Conservation (phyloP, 2,329 filamentous ascomycete genomes). For the Coniochaeta sp. region DNA sequence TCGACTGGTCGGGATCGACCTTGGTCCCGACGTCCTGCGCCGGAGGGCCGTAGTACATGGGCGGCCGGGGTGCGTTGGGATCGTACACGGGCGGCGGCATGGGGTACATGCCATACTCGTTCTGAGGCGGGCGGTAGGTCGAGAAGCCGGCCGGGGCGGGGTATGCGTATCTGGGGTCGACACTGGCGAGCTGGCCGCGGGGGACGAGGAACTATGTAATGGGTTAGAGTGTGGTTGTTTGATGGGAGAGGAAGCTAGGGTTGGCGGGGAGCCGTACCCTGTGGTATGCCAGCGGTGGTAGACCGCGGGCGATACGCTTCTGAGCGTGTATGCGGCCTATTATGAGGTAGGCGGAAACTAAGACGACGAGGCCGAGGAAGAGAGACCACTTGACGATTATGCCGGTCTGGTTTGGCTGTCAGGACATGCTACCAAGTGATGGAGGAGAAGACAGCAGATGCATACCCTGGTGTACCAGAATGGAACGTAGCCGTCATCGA, state of each 20-base stretch:
- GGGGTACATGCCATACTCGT: conserved; percentile 39
- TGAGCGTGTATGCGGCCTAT: conserved; percentile 66
- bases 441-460: neutral
- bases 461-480: conserved; percentile 33
- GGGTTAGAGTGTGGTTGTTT: neutral
- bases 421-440: neutral
- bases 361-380: conserved; percentile 52
- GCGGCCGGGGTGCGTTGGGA: conserved; percentile 41
- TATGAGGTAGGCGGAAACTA: conserved; percentile 56
- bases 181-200: conserved; percentile 33
- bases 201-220: conserved; percentile 52
- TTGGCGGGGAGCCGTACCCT: conserved; percentile 39
- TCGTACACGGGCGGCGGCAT: conserved; percentile 53
- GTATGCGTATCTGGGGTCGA: conserved; percentile 41
- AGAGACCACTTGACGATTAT: conserved; percentile 65
- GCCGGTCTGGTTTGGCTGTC: conserved; percentile 38
- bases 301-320: conserved; percentile 56
- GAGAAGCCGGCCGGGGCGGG: conserved; percentile 29
- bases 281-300: conserved; percentile 62
- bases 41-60: conserved; percentile 32
- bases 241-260: neutral
- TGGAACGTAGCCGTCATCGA: conserved; percentile 17
- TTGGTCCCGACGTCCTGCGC: neutral
- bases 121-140: conserved; percentile 24
- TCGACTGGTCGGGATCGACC: neutral